These are phyloP conservation scores for Metschnikowia peoriensis DNA, from an alignment of 805 yeast species.

Conservation along the genomic window DNA sequence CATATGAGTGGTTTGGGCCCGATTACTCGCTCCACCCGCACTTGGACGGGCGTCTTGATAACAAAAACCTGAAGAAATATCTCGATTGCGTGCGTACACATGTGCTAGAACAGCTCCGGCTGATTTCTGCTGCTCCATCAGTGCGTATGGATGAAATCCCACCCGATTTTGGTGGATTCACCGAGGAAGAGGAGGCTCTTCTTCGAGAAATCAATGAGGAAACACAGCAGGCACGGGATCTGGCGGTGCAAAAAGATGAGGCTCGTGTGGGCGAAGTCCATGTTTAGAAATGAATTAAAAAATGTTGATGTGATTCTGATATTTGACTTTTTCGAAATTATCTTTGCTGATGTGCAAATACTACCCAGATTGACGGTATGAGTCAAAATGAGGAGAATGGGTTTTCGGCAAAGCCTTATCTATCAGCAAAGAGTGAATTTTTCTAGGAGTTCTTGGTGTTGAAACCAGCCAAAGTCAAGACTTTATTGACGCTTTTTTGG, in stretches of 20 bases:
- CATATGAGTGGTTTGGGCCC: conserved; percentile 82
- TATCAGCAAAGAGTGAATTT: too few species aligned
- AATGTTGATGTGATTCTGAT: too few species aligned
- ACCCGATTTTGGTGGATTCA: conserved; percentile 52
- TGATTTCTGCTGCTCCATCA: conserved; percentile 87
- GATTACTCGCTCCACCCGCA: conserved; percentile 86
- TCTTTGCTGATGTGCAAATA: neutral
- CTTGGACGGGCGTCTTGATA: conserved; percentile 57
- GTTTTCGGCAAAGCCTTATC: too few species aligned
- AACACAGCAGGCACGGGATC: conserved; percentile 15
- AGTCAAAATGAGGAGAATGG: too few species aligned
- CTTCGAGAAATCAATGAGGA: conserved; percentile 40
- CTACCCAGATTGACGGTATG: too few species aligned
- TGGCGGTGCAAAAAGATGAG: conserved; percentile 24
- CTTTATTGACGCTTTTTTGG: too few species aligned
- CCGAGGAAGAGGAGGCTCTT: conserved; percentile 41
- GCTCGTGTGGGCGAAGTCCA: conserved; percentile 24
- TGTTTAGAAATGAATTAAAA: too few species aligned
- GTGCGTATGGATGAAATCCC: conserved; percentile 91
- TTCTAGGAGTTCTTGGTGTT: too few species aligned
- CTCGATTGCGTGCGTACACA: conserved; percentile 75
- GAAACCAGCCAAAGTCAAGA: too few species aligned
- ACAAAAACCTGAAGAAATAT: conserved; percentile 79
- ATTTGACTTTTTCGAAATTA: neutral
- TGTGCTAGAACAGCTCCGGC: conserved; percentile 77